Evolutionary conservation across 2,329 filamentous ascomycete genomes (phyloP).

Genomic region (Nigrograna mackinnonii): DNA sequence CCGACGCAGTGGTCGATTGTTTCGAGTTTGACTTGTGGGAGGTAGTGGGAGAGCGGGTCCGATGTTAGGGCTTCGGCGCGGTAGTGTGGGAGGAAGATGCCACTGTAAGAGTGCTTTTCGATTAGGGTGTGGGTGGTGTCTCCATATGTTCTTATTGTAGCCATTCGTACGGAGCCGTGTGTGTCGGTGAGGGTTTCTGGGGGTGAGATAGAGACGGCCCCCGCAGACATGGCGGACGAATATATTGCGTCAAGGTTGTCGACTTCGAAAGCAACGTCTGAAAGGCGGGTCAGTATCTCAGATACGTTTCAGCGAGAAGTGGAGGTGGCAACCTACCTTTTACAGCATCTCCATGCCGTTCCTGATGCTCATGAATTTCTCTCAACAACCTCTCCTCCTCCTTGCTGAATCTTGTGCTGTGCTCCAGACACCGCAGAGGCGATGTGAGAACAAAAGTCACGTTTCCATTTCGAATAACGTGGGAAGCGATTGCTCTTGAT

Average conservation of each 20-base stretch:
- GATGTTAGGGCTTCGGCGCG: constrained; percentile 51
- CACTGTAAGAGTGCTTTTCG: constrained; percentile 70
- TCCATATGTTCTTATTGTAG: constrained; percentile 88
- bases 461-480: constrained; percentile 77
- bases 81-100: constrained; percentile 84
- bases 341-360: constrained; percentile 88
- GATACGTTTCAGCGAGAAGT: not conserved
- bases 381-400: constrained; percentile 68
- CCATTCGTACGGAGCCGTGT: constrained; percentile 70
- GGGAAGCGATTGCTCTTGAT: constrained; percentile 77
- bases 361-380: constrained; percentile 81
- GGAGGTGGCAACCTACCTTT: constrained; percentile 54
- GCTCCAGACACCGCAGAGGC: constrained; percentile 63
- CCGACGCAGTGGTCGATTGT: constrained; percentile 96
- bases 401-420: constrained; percentile 29
- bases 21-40: constrained; percentile 69
- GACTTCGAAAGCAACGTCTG: constrained; percentile 90
- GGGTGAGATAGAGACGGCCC: constrained; percentile 64
- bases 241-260: constrained; percentile 86
- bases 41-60: constrained; percentile 52
- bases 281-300: constrained; percentile 3
- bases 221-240: constrained; percentile 67
- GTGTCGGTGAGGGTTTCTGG: constrained; percentile 61
- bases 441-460: constrained; percentile 85
- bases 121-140: constrained; percentile 95